Evolutionary conservation across 768 basidiomycete genomes (phyloP), one percentile per base, ranked within the genome.

Genomic region (Boletus sp.): DNA sequence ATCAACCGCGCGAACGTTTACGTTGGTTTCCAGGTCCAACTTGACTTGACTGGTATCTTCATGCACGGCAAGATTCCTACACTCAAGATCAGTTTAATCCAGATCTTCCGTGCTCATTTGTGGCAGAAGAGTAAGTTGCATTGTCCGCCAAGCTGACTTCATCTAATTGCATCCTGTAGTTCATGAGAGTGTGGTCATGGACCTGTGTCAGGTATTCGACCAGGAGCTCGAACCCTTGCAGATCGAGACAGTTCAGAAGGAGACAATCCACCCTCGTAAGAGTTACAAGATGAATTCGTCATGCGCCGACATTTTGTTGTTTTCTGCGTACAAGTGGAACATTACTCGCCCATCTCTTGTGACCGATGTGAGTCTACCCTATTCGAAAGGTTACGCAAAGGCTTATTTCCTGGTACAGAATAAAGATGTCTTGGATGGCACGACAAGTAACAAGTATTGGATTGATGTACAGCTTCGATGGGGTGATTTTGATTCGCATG

Each of bases 241-340:
- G 64, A 99, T 99, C 65, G 97, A 98, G 79, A 98, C 95, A 0
- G 97, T 99, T 0, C 97, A 98, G 74, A 99, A 99, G 75, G 97
- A 99, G 75, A 98, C 97, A 0, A 99, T 99, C 59, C 97, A 97
- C 73, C 96, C 96, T 65, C 91, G 96, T 76, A 98, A 98, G 81
- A 97, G 94, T 80, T 99, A 99, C 85, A 99, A 99, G 84, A 98
- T 99, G 97, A 99, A 99, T 77, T 97, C 94, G 8, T 96, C 94
- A n/a, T 98, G 96, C 62, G 96, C 96, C 50, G 97, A 99, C 68
- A 96, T 99, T 68, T 80, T 99, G 18, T 80, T 99, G 50, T 98
- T 99, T 84, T 97, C 94, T 12, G 90, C 92, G 1, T 91, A 92
- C 73, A 94, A 93, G 84, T 99, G 97, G 97, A 98, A 97, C 73